Evolutionary conservation across 148 eudicot species (phyloP), one percentile per base, ranked within the genome.

Genomic region (Dysphania ambrosioides): DNA sequence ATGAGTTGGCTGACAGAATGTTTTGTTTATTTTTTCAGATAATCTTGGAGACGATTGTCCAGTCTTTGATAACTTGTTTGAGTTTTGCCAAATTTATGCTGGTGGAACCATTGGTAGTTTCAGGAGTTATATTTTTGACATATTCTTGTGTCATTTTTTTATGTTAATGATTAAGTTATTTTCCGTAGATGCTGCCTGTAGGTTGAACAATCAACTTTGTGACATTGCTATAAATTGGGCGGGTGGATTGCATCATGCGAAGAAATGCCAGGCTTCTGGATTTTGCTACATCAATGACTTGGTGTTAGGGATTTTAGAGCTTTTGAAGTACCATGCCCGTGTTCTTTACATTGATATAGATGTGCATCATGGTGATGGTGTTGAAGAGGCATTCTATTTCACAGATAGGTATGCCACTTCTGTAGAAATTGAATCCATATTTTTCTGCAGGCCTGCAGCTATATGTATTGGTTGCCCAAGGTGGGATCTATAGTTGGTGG

Each of bases 321-420:
- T 95, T 84, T 79, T 95, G 59, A 95, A 95, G 87, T 86, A 92
- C 79, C 99, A 95, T 85, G 88, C 99, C 3, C 93, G 99, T 70
- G 99, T 95, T 66, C 87, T 95, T 59, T 95, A 95, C 80, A 92
- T 95, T 80, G 99, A 95, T 83, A 95, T 95, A 76, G 99, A 95
- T 78, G 99, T 95, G 42, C 99, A 95, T 81, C 99, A 95, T 77
- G 99, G 97, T 69, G 99, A 95, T 86, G 99, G 99, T 80, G 99
- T 95, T 71, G 99, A 95, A 87, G 99, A 95, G 83, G 99, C 99
- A 79, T 95, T 95, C 83, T 95, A 90, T 83, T 90, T 88, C 80
- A 92, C 99, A 35, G 97, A 95, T 77, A 92, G 99, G 99, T 92
- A 77, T 53, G 19, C 31, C 7, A 64, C 27, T 51, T 66, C 7